Base-by-base conservation (phyloP, 257 asterid genomes). In the Leptodermis oblonga region DNA sequence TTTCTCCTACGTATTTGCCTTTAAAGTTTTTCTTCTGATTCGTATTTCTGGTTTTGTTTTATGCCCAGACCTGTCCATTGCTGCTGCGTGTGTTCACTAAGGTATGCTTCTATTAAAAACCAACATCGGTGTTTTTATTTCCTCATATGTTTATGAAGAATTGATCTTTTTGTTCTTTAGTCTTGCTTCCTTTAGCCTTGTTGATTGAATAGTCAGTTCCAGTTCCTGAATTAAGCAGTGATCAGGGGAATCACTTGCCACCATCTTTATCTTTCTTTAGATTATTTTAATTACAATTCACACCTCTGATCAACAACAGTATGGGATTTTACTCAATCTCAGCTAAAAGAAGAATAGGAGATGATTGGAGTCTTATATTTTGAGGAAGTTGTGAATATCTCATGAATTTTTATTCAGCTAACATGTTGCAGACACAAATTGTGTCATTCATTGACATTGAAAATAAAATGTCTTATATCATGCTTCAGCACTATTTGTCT, bases 61-160 rank as follows among this genome's bases (percentile, higher is more conserved):
- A 33, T 80, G 64, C 18, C 63, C 92, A 88, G 97, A 87, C 87
- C 56, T 88, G 97, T 68, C 97, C 95, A 0, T 74, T 91, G 75
- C 68, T 86, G 81, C 95, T 92, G 65, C 92, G 97, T 61, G 96
- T 92, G 69, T 92, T 89, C 82, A 89, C 96, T 67, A 87, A 92
- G 95, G 95, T 89, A 83, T 68, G 85, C 43, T 26, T 26, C 17
- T 43, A 1, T 51, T 51, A 1, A 42, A 51, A 17, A 30, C 39
- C 26, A 13, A 25, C 31, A n/a, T 7, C 15, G n/a, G 39, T 36
- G 17, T 18, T 46, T 63, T 3, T 46, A 5, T 67, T 68, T 36
- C 55, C 12, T 61, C 39, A 5, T 37, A n/a, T n/a, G 6, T 43
- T 14, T n/a, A 62, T 23, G n/a, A 22, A 25, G 54, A 10, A 10